Base-by-base conservation (phyloP, 306 rosid species). In the Casuarina glauca region DNA sequence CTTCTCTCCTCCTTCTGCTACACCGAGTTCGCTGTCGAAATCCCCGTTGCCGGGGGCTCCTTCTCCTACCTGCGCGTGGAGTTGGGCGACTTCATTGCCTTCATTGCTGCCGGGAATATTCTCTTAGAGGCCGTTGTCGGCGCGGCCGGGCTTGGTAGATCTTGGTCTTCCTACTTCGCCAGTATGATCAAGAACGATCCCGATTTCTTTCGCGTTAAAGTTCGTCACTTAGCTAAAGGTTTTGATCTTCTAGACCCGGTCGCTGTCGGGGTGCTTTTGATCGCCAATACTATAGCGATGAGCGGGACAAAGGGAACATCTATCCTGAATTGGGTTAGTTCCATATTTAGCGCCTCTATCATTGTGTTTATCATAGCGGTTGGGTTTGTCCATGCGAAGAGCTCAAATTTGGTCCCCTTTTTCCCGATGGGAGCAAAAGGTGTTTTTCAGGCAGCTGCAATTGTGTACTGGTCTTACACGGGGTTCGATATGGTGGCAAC, bases 401-500 rank as follows among this genome's bases (percentile, higher is more conserved):
- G 81, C 20, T 69, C 84, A 26, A 93, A 91, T 81, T 62, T 93
- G 83, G 69, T 19, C 0, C 92, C 95, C 1, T 91, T 85, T 76
- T 71, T 87, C 39, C 95, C 98, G 19, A 55, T 0, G 32, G 97
- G 97, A 1, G 94, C 75, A 2, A 84, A 77, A 32, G 97, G 99
- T 12, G 88, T 87, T 43, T 89, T 95, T 55, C 6, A 52, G 75
- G 89, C 99, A 36, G 93, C 97, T 0, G 97, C 97, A 0, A 80
- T 95, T 6, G 99, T 95, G 76, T 95, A 91, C 32, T 95, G 99
- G 99, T 95, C 98, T 26, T 95, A 91, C 58, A 88, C 97, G 32
- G 98, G 98, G 39, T 95, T 95, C 44, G 99, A 95, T 73, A 88
- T 95, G 97, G 97, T 91, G 46, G 99, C 99, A 8, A 93, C 93